Evolutionary conservation across 2,329 filamentous ascomycete genomes (phyloP).

Genomic region (Pseudodiploospora longispora): DNA sequence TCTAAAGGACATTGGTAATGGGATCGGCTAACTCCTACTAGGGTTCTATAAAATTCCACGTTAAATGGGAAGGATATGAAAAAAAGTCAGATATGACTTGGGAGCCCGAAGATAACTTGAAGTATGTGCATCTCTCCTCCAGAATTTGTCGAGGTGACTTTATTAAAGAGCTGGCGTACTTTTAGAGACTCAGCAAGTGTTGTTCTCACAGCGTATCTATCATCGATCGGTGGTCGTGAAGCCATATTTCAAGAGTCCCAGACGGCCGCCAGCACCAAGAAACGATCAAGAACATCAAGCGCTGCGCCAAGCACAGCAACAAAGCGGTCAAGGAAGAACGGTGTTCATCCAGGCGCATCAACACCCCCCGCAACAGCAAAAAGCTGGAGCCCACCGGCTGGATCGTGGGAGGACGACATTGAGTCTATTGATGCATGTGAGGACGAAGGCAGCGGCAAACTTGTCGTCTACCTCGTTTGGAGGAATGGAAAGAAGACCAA

Average conservation of each 20-base stretch:
- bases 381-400: conserved; percentile 59
- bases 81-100: conserved; percentile 64
- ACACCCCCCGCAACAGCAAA: conserved; percentile 39
- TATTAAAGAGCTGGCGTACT: not conserved
- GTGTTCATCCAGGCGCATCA: conserved; percentile 39
- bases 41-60: conserved; percentile 53
- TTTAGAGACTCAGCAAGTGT: conserved; percentile 48
- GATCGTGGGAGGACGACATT: conserved; percentile 71
- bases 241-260: conserved; percentile 43
- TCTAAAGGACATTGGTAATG: not conserved
- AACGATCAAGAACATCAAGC: conserved; percentile 44
- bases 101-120: conserved; percentile 64
- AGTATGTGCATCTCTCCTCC: conserved; percentile 13
- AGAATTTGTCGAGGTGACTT: not conserved
- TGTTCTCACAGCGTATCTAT: conserved; percentile 57
- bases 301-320: conserved; percentile 25
- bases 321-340: conserved; percentile 41
- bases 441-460: conserved; percentile 48
- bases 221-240: conserved; percentile 54
- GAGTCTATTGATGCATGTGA: conserved; percentile 64
- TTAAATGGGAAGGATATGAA: conserved; percentile 77
- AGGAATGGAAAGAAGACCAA: conserved; percentile 66
- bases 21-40: conserved; percentile 18
- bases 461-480: conserved; percentile 67
- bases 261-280: conserved; percentile 45